Evolutionary conservation across 2,329 filamentous ascomycete genomes (phyloP), one percentile per base, ranked within the genome.

Genomic region (Calonectria hawksworthii): DNA sequence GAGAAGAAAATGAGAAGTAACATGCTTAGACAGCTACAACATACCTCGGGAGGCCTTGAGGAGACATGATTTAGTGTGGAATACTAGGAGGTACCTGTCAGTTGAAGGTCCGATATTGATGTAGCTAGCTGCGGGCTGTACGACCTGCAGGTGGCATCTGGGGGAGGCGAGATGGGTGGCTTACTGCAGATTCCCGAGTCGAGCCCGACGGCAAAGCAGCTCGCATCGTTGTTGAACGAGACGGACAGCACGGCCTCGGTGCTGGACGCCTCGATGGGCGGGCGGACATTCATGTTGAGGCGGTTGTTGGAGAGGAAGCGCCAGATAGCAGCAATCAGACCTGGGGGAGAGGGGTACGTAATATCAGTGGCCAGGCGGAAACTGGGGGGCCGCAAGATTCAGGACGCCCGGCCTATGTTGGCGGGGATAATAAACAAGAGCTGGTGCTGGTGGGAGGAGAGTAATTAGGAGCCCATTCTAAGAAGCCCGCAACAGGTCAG

Each of bases 111-210:
- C 16, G 68, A 69, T 41, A 51, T 51, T 56, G 16, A 36, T 38
- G 61, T 26, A 54, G 14, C 23, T 52, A 51, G 23, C 34, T 68
- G 52, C 34, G 28, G 23, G 66, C 63, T 67, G 64, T 47, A 64
- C 36, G 26, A 38, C 61, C 69, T 73, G 59, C 51, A 69, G 51
- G 23, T 23, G 59, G 66, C 66, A 73, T 73, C 52, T 50, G 51
- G 36, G 34, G 56, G 56, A 32, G 34, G 14, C 32, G 4, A 30
- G 21, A 14, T 32, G 52, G 68, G 56, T 72, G 50, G 70, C 93
- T 81, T 90, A 96, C 95, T 92, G 85, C 94, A 94, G 84, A 98
- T 96, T 34, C 96, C 96, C 14, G 93, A 93, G 82, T 98, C 94
- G 11, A 98, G 89, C 11, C 95, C 97, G 36, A 98, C 94, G 32